Conservation (phyloP, 2,329 filamentous ascomycete species). For the Ustilaginoidea virens region DNA sequence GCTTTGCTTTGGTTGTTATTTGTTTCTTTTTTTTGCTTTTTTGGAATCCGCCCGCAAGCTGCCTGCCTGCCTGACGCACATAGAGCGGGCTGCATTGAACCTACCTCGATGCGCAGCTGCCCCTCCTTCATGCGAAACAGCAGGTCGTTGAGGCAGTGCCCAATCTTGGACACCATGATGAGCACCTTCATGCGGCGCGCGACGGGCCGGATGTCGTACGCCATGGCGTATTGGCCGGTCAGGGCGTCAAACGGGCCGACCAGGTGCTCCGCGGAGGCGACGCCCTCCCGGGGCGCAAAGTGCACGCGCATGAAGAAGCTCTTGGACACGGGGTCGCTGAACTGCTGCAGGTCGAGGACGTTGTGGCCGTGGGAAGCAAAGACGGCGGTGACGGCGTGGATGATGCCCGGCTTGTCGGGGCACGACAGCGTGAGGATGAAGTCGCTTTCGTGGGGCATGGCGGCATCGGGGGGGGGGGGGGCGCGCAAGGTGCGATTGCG, state of each 20-base stretch:
- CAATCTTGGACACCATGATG: conserved; percentile 84
- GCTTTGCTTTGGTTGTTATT: no score
- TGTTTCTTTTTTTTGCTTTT: not conserved
- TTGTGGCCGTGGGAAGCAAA: conserved; percentile 61
- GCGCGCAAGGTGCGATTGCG: not conserved
- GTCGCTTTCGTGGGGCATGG: conserved; percentile 29
- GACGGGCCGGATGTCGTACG: conserved; percentile 54
- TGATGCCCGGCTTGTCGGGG: conserved; percentile 72
- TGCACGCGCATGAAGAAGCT: conserved; percentile 84
- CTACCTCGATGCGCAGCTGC: conserved; percentile 53
- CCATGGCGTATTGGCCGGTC: conserved; percentile 48
- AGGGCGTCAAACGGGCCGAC: conserved; percentile 41
- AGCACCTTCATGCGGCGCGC: conserved; percentile 58
- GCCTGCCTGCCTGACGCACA: no score
- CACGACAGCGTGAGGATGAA: conserved; percentile 71
- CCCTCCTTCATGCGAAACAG: conserved; percentile 64
- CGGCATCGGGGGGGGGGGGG: no score
- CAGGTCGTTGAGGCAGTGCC: conserved; percentile 72
- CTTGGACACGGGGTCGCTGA: conserved; percentile 57
- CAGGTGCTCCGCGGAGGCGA: conserved; percentile 33
- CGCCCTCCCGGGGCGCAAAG: conserved; percentile 46
- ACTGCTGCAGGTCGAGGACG: conserved; percentile 74
- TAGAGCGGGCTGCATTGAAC: not conserved
- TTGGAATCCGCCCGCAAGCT: no score
- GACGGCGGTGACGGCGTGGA: conserved; percentile 69